Evolutionary conservation across 2,329 filamentous ascomycete species (phyloP).

Genomic region (Exophiala sp.): DNA sequence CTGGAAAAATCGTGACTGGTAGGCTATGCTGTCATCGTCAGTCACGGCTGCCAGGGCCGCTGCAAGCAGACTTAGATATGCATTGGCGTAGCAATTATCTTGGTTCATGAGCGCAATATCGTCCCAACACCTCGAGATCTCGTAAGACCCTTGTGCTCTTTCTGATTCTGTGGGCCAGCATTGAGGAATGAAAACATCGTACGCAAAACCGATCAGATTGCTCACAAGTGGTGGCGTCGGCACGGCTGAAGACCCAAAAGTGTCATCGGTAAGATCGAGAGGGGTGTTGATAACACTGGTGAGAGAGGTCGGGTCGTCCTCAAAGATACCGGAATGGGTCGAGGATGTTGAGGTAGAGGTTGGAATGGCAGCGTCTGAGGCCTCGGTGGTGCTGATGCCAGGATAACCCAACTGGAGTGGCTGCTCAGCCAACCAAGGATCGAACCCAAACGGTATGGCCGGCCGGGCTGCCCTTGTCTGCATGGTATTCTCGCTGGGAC

Average conservation of each 20-base stretch:
- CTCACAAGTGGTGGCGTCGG: slow-evolving; percentile 19
- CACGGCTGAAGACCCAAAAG: slow-evolving; percentile 7
- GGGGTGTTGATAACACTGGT: slow-evolving; percentile 7
- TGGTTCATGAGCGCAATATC: slow-evolving; percentile 20
- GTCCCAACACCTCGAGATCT: slow-evolving; percentile 22
- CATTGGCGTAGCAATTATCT: slow-evolving; percentile 25
- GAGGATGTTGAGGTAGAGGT: slow-evolving; percentile 17
- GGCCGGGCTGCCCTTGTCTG: slow-evolving; percentile 10
- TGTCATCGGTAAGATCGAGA: slow-evolving; percentile 6
- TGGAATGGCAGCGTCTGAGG: slow-evolving; percentile 7
- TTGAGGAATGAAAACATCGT: slow-evolving; percentile 24
- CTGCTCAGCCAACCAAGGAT: slow-evolving; percentile 21
- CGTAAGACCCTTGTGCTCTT: slow-evolving; percentile 14
- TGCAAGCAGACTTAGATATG: slow-evolving; percentile 23
- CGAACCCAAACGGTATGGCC: slow-evolving; percentile 17
- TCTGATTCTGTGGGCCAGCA: slow-evolving; percentile 23
- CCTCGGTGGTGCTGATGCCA: slow-evolving; percentile 13
- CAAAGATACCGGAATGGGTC: slow-evolving; percentile 16
- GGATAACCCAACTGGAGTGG: slow-evolving; percentile 22
- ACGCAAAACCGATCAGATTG: slow-evolving; percentile 23
- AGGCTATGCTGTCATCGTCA: slow-evolving; percentile 18
- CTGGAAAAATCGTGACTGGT: slow-evolving; percentile 24
- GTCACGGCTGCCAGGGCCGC: slow-evolving; percentile 18
- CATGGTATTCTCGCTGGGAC: slow-evolving; percentile 7
- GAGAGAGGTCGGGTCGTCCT: slow-evolving; percentile 15